These are phyloP conservation scores for Gossypium schwendimanii DNA, from an alignment of 441 rosid species.

Conservation along the genomic window DNA sequence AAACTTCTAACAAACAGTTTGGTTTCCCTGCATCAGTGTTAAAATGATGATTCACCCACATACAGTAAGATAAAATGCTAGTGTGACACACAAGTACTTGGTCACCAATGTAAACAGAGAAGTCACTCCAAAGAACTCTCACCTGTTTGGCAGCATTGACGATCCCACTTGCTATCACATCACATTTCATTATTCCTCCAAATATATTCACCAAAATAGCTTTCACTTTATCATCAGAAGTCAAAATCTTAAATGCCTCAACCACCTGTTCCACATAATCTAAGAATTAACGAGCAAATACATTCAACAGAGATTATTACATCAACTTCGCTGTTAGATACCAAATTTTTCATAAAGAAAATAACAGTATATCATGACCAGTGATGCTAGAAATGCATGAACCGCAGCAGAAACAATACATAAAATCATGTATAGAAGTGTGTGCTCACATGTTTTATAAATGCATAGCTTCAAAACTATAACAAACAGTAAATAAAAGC, in stretches of 20 bases:
- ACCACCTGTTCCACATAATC: constrained; percentile 54
- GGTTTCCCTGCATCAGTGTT: neutral
- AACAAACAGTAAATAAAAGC: neutral
- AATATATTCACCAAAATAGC: constrained; percentile 94
- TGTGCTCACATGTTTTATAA: neutral
- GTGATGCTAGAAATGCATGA: neutral
- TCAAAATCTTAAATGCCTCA: constrained; percentile 92
- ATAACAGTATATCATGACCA: neutral
- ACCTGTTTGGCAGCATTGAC: constrained; percentile 96
- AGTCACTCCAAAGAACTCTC: constrained; percentile 13
- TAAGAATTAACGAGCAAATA: constrained; percentile 6
- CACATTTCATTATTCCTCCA: constrained; percentile 98
- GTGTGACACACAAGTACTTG: neutral
- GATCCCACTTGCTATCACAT: constrained; percentile 94
- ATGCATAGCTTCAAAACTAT: neutral
- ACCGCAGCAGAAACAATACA: neutral
- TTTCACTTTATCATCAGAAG: constrained; percentile 94
- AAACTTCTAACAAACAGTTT: neutral
- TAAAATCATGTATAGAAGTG: neutral
- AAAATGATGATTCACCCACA: neutral
- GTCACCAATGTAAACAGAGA: neutral
- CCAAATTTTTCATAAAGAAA: neutral
- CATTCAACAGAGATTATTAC: neutral
- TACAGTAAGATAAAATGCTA: neutral
- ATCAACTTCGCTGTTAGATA: neutral